Evolutionary conservation across 2,329 filamentous ascomycete species (phyloP), one percentile per base, ranked within the genome.

Genomic region (Claviceps digitariae): DNA sequence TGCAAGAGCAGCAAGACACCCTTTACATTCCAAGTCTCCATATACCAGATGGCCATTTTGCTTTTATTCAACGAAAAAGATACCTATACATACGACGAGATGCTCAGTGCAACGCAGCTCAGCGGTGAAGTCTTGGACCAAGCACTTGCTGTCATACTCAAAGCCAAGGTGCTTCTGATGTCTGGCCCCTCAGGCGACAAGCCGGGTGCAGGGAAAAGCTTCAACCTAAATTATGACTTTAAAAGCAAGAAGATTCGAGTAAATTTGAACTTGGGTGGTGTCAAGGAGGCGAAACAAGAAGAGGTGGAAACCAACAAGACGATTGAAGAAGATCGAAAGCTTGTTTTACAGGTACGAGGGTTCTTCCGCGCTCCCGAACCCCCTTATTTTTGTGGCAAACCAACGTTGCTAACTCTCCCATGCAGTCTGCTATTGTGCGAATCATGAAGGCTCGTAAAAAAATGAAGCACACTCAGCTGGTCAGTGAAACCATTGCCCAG

Each of bases 211-310:
- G 88, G 87, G 46, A 90, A 88, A 56, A 82, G 77, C 0, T 96
- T 94, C 71, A 77, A 78, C 48, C 77, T 98, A 56, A 98, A 98
- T 72, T 86, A 90, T 60, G 87, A 90, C 65, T 97, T 97, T 77
- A 96, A 95, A 79, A 90, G 84, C 74, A 98, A 98, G 79, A 98
- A 97, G 77, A 84, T 96, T 61, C 90, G 95, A 64, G 84, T 97
- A 62, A 98, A 98, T 65, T 76, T 98, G 52, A 98, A 98, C 69
- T 84, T 97, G 52, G 86, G 84, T 54, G 90, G 95, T 72, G 91
- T 95, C 73, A 87, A 90, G 36, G 94, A 98, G 72, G 85, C 91
- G 65, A 97, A 96, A 77, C 87, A 93, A 58, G 93, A 98, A 69
- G 86, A 90, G 59, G 90, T 89, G 57, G 93, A 98, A 66, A 98